Percentiles rank a stretch among this genome's conserved stretches.
These are phyloP conservation scores for Fusarium brevicatenulatum DNA, from an alignment of 2,329 filamentous ascomycete genomes.

Conservation along the genomic window DNA sequence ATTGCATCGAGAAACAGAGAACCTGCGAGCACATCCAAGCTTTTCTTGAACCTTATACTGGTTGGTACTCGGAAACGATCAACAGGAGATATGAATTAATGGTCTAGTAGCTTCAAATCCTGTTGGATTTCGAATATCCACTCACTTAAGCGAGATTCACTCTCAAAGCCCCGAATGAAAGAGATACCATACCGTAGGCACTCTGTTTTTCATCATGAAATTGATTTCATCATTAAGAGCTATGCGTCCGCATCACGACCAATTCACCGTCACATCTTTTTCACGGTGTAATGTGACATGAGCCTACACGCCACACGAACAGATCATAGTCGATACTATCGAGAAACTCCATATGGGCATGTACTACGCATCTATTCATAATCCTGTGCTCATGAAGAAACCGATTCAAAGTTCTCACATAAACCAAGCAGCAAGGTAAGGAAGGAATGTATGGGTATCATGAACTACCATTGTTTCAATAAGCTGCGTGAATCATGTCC, in stretches of 20 bases:
- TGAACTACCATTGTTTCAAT: conserved; percentile 42
- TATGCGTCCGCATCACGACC: neutral
- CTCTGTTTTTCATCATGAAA: neutral
- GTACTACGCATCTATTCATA: neutral
- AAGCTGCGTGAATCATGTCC: conserved; percentile 42
- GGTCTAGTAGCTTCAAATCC: neutral
- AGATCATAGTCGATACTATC: neutral
- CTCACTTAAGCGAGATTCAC: conserved; percentile 2
- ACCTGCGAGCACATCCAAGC: no score
- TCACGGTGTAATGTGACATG: neutral
- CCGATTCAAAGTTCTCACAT: neutral
- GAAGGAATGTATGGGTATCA: conserved; percentile 43
- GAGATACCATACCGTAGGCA: neutral
- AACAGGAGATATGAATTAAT: neutral
- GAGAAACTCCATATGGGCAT: neutral
- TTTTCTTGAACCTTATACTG: neutral
- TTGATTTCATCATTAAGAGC: neutral
- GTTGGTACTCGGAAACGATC: neutral
- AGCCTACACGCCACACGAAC: neutral
- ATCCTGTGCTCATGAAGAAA: neutral
- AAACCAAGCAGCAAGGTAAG: neutral
- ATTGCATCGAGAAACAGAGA: neutral
- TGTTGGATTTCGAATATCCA: neutral
- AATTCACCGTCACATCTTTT: neutral
- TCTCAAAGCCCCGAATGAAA: neutral